These are phyloP conservation scores for Daldinia vernicosa DNA, from an alignment of 495 filamentous ascomycete genomes.

Conservation along the genomic window DNA sequence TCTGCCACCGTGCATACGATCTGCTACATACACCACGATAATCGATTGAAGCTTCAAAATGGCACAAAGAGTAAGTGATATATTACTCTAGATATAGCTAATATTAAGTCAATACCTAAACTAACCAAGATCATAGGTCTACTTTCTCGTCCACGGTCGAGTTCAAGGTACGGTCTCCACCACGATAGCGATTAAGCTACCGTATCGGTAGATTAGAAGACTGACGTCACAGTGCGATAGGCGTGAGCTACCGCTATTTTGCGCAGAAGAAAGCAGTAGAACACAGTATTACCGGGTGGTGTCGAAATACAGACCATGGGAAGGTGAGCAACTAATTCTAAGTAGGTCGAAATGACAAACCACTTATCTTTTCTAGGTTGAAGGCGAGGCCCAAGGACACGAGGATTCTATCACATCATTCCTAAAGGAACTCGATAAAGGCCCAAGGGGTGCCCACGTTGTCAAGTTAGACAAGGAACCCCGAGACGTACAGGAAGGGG, in stretches of 20 bases:
- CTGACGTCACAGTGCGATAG: conserved; percentile 52
- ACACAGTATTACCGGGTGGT: conserved; percentile 77
- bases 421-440: conserved; percentile 78
- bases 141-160: conserved; percentile 64
- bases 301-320: conserved; percentile 77
- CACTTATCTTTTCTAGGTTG: conserved; percentile 65
- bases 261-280: conserved; percentile 72
- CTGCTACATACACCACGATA: conserved; percentile 17
- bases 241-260: conserved; percentile 81
- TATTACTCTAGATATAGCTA: neutral
- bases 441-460: conserved; percentile 73
- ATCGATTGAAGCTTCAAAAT: conserved; percentile 37
- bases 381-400: conserved; percentile 86
- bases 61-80: conserved; percentile 43
- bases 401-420: conserved; percentile 70
- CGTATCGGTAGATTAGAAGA: conserved; percentile 3
- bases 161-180: conserved; percentile 58
- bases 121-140: conserved; percentile 49
- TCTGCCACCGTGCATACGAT: conserved; percentile 25
- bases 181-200: neutral
- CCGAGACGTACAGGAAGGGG: conserved; percentile 67
- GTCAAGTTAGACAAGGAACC: conserved; percentile 75
- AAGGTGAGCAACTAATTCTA: conserved; percentile 58
- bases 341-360: neutral
- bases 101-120: neutral